These are phyloP conservation scores for Yueomyces sinensis DNA, from an alignment of 805 yeast species.

Conservation along the genomic window DNA sequence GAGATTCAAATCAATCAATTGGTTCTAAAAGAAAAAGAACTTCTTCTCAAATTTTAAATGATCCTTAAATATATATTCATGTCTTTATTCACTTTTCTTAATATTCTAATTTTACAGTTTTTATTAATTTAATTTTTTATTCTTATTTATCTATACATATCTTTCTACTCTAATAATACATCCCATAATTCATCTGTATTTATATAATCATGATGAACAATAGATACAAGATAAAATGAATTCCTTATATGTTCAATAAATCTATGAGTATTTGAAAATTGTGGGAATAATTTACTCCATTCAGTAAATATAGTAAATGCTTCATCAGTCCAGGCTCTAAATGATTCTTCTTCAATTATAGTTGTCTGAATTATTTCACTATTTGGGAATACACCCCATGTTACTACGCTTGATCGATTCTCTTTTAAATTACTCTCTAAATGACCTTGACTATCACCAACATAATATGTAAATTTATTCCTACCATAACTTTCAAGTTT, in stretches of 20 bases:
- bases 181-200: slow-evolving; percentile 72
- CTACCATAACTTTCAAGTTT: slow-evolving; percentile 29
- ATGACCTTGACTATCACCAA: slow-evolving; percentile 47
- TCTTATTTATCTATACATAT: not conserved
- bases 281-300: slow-evolving; percentile 74
- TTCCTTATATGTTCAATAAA: slow-evolving; percentile 50
- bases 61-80: too few relatives aligned
- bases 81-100: not conserved
- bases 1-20: slow-evolving; percentile 1
- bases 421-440: slow-evolving; percentile 47
- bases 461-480: slow-evolving; percentile 57
- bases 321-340: slow-evolving; percentile 93
- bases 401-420: slow-evolving; percentile 56
- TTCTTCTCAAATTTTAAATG: not conserved
- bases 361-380: slow-evolving; percentile 87
- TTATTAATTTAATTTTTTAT: not conserved
- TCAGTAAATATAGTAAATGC: slow-evolving; percentile 84
- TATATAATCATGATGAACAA: slow-evolving; percentile 74
- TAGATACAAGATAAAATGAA: slow-evolving; percentile 63
- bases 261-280: slow-evolving; percentile 36
- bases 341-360: slow-evolving; percentile 81
- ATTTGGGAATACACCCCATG: slow-evolving; percentile 96
- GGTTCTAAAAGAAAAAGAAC: slow-evolving; percentile 9
- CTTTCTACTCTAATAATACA: slow-evolving; percentile 24
- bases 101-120: not conserved